phyloP scores from a whole-genome alignment of 2,329 filamentous ascomycete species.

The Cylindrodendrum hubeiense region DNA sequence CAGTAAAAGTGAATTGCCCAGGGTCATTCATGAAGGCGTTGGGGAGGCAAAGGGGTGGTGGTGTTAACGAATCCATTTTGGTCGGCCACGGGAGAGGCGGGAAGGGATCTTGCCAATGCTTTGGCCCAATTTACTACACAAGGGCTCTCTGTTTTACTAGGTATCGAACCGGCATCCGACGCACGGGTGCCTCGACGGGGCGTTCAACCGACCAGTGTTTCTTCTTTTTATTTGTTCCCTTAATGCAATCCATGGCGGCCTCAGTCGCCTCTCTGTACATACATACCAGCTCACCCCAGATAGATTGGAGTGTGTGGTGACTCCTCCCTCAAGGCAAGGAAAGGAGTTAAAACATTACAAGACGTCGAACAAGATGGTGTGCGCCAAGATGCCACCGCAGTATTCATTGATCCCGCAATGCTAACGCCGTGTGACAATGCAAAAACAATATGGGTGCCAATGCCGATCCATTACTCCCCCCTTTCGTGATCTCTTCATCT shows the following conservation, averaged over 20 bases:
- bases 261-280: slow-evolving; percentile 21
- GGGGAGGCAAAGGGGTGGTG: slow-evolving; percentile 20
- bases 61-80: slow-evolving; percentile 25
- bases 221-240: slow-evolving; percentile 25
- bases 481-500: not conserved
- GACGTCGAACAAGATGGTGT: not conserved
- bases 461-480: not conserved
- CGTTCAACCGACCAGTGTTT: slow-evolving; percentile 42
- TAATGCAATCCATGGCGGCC: slow-evolving; percentile 15
- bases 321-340: slow-evolving; percentile 9
- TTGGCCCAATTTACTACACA: slow-evolving; percentile 5
- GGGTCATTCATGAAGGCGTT: slow-evolving; percentile 40
- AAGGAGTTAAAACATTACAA: slow-evolving; percentile 26
- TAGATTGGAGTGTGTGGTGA: slow-evolving; percentile 24
- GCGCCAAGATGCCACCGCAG: slow-evolving; percentile 7
- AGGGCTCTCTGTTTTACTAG: slow-evolving; percentile 30
- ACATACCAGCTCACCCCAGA: slow-evolving; percentile 22
- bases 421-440: slow-evolving; percentile 15
- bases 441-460: slow-evolving; percentile 1
- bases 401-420: slow-evolving; percentile 12
- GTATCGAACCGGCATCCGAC: slow-evolving; percentile 25
- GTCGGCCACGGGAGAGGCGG: slow-evolving; percentile 15
- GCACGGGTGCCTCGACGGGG: slow-evolving; percentile 32
- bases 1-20: slow-evolving; percentile 35
- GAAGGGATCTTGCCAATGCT: slow-evolving; percentile 14